phyloP scores from a whole-genome alignment of 495 filamentous ascomycete species.

The Xylaria scruposa region DNA sequence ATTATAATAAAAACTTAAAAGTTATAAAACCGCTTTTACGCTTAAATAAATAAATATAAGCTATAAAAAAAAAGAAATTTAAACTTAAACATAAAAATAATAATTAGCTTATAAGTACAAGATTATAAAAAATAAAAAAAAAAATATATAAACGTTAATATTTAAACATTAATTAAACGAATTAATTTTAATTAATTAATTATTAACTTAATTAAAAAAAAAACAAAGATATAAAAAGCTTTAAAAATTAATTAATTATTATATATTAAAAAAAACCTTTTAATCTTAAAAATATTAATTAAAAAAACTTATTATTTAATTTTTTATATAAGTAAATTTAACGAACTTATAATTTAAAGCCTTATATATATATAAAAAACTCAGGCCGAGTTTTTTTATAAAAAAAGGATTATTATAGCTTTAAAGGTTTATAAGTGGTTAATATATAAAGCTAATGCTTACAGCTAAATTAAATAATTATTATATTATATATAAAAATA shows the following conservation, averaged over 20 bases:
- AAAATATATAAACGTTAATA: neutral
- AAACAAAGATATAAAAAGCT: neutral
- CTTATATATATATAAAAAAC: neutral
- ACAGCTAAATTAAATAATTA: no score
- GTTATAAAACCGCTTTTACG: neutral
- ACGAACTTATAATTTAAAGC: neutral
- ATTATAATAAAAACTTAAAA: no score
- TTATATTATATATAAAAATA: no score
- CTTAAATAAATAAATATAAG: neutral
- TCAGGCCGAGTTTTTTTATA: neutral
- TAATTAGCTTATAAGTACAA: neutral
- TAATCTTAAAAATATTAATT: neutral
- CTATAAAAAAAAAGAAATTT: neutral
- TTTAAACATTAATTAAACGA: neutral
- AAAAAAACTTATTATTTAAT: neutral
- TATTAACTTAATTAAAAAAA: neutral
- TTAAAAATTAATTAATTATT: no score
- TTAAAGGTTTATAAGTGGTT: no score
- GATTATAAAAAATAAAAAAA: neutral
- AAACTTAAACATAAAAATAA: neutral
- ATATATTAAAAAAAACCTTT: neutral
- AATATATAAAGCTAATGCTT: no score
- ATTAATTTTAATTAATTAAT: neutral
- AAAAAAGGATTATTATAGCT: neutral
- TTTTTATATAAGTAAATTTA: neutral